These are phyloP conservation scores for Kwoniella pini DNA, from an alignment of 768 basidiomycete species.

Conservation along the genomic window DNA sequence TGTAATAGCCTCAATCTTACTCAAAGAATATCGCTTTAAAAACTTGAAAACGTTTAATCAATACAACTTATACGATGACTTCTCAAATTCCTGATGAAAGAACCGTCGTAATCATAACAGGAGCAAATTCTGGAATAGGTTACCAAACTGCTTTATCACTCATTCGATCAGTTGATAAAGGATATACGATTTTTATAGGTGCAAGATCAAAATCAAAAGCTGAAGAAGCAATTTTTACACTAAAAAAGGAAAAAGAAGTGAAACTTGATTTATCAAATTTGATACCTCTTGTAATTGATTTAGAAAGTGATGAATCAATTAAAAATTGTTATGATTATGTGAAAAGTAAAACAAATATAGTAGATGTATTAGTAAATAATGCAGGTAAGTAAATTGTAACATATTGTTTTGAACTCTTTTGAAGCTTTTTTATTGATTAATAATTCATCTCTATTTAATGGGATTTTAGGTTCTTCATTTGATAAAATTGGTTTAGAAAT, in stretches of 20 bases:
- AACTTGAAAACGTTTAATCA: no score
- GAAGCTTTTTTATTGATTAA: neutral
- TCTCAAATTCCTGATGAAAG: no score
- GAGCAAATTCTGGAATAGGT: constrained; percentile 12
- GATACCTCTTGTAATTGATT: constrained; percentile 2
- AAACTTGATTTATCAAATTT: neutral
- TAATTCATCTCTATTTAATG: neutral
- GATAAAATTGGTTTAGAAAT: neutral
- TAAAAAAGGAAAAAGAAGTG: neutral
- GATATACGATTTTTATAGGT: constrained; percentile 4
- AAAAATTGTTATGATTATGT: neutral
- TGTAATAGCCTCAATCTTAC: no score
- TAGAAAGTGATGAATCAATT: constrained; percentile 13
- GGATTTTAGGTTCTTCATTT: neutral
- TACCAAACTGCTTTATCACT: constrained; percentile 6
- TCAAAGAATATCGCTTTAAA: no score
- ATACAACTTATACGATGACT: no score
- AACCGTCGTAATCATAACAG: constrained; percentile 12
- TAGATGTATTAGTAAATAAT: constrained; percentile 19
- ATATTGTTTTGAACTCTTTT: no score
- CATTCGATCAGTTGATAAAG: neutral
- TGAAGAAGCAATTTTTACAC: neutral
- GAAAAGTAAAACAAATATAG: neutral
- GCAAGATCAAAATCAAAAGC: constrained; percentile 4
- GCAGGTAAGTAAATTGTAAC: constrained; percentile 1